Percentiles rank a stretch among this genome's conserved stretches.
phyloP scores from a whole-genome alignment of 768 basidiomycete species.

The Crucibulum laeve region DNA sequence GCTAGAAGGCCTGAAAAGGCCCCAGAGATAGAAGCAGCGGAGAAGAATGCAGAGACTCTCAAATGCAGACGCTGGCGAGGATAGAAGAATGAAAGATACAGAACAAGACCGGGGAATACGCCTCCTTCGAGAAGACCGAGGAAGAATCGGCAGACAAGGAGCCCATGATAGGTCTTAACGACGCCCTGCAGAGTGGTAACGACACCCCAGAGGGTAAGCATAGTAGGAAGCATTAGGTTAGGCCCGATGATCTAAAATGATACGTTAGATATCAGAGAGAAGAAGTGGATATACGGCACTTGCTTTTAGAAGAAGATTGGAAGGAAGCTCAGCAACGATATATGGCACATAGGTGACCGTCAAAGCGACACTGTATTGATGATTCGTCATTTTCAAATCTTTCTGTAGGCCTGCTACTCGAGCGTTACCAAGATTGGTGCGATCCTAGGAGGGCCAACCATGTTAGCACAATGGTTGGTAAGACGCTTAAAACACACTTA shows the following conservation, averaged over 20 bases:
- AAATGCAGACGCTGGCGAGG: conserved; percentile 46
- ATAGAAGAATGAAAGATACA: conserved; percentile 55
- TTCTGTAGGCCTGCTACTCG: conserved; percentile 58
- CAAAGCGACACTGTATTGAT: conserved; percentile 45
- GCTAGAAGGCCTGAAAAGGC: conserved; percentile 71
- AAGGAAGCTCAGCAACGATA: conserved; percentile 55
- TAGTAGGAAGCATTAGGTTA: conserved; percentile 53
- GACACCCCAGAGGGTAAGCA: conserved; percentile 67
- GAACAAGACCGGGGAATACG: conserved; percentile 52
- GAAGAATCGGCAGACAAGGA: conserved; percentile 47
- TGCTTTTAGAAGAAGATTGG: conserved; percentile 55
- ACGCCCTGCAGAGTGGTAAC: conserved; percentile 61
- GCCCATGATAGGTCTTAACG: conserved; percentile 37
- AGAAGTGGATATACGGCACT: not conserved
- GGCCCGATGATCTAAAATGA: conserved; percentile 46
- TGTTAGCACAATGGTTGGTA: not conserved
- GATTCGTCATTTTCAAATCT: conserved; percentile 44
- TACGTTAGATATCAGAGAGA: conserved; percentile 4
- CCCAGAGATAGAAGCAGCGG: conserved; percentile 52
- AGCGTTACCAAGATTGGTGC: conserved; percentile 56
- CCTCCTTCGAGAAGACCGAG: conserved; percentile 50
- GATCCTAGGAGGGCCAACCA: no score
- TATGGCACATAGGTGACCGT: conserved; percentile 52
- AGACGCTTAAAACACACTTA: conserved; percentile 25
- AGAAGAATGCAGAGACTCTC: conserved; percentile 46